Base-by-base conservation (phyloP, 345 rosid species). In the Ceriops decandra region DNA sequence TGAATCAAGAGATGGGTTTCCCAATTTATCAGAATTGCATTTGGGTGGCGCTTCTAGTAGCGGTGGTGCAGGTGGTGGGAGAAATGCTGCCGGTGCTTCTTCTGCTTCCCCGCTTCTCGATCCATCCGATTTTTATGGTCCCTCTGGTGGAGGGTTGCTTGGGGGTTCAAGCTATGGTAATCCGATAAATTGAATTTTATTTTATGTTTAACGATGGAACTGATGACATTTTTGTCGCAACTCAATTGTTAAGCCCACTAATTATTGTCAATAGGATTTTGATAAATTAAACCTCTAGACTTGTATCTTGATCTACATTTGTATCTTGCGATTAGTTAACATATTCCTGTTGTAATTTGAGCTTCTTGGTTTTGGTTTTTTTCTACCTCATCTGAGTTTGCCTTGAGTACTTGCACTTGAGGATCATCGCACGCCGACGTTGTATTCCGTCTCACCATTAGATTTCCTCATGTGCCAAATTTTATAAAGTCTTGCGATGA, bases 1-100 rank as follows among this genome's bases (percentile, higher is more conserved):
- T 64, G 93, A 87, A 76, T 64, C 82, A n/a, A 81, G 87, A 73
- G 95, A 95, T 24, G 86, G 85, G 56, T 85, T 88, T 57, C 96
- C 97, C 13, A 85, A 87, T 59, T 62, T 95, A 56, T 91, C 99
- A 4, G 97, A 90, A 57, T 80, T 95, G 82, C 92, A 91, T 84
- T 77, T 95, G 79, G 98, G 97, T 24, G 90, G 86, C 66, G 83
- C 31, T 16, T 33, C 53, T 13, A 15, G 72, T 6, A 47, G 77
- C 4, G 79, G 71, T 13, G 75, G 79, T 19, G 81, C 76, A 8
- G 68, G 71, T 2, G 86, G 77, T 2, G 86, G 77, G 32, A 76
- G 87, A 56, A 85, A 80, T 60, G 95, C 78, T 19, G 87, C 69
- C 15, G 49, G 49, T 42, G 49, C 49, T 6, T 81, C 96, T 10